A percentile compares a stretch with the other conserved stretches of the same genome.
Conservation (phyloP, 805 yeast species). For the Saturnispora sanitii region DNA sequence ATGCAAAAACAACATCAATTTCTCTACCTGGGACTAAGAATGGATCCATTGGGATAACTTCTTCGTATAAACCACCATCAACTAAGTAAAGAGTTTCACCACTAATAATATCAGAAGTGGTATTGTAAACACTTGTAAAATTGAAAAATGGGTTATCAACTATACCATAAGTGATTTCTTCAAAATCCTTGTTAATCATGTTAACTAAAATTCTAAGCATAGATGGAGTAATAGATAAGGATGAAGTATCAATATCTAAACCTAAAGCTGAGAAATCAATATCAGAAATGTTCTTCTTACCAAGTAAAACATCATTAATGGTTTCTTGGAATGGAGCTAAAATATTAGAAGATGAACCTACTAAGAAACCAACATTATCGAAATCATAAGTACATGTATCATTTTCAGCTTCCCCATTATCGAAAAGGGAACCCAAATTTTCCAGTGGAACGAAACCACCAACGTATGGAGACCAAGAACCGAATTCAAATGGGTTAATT, state of each 20-base stretch:
- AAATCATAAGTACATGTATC: slow-evolving; percentile 50
- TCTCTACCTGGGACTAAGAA: slow-evolving; percentile 48
- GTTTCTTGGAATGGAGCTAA: slow-evolving; percentile 28
- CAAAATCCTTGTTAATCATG: slow-evolving; percentile 35
- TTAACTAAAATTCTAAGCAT: slow-evolving; percentile 13
- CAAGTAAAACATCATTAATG: slow-evolving; percentile 12
- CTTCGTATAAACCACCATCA: slow-evolving; percentile 32
- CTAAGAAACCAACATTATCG: slow-evolving; percentile 68
- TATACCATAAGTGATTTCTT: slow-evolving; percentile 36
- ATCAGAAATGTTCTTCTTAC: slow-evolving; percentile 9
- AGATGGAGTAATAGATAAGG: slow-evolving; percentile 11
- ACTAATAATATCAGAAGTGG: slow-evolving; percentile 18
- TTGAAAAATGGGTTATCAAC: slow-evolving; percentile 35
- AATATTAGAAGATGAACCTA: slow-evolving; percentile 70
- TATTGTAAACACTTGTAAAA: slow-evolving; percentile 25
- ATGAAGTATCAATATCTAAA: slow-evolving; percentile 11
- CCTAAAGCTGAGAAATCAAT: slow-evolving; percentile 14
- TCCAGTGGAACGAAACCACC: slow-evolving; percentile 52
- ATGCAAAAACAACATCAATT: slow-evolving; percentile 55
- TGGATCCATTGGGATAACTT: slow-evolving; percentile 57
- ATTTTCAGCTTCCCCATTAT: slow-evolving; percentile 43
- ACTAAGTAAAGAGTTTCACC: slow-evolving; percentile 15
- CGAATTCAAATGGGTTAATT: slow-evolving; percentile 59
- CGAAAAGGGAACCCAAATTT: slow-evolving; percentile 55
- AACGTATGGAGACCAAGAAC: slow-evolving; percentile 73